Conservation (phyloP, 108 stramenopile species). For the Aurantiochytrium sp. region DNA sequence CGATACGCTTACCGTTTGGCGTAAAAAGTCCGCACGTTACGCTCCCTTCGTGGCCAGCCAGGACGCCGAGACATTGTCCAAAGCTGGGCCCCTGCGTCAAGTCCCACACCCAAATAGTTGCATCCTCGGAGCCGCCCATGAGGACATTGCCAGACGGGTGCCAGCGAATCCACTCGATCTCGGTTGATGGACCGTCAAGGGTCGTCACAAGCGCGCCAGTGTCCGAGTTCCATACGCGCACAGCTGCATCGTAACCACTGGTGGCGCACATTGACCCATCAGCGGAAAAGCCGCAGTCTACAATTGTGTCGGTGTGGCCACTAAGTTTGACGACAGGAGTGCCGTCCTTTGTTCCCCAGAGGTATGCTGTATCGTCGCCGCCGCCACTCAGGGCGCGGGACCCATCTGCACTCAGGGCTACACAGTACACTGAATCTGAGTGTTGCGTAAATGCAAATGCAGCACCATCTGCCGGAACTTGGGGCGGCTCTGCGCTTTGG, state of each 20-base stretch:
- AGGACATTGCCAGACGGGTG: conserved; percentile 84
- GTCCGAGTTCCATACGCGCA: conserved; percentile 65
- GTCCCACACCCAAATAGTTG: conserved; percentile 94
- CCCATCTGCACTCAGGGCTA: conserved; percentile 36
- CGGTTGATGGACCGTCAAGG: conserved; percentile 79
- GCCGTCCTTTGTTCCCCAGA: conserved; percentile 41
- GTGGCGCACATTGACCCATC: conserved; percentile 63
- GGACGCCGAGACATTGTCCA: conserved; percentile 81
- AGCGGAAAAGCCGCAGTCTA: conserved; percentile 60
- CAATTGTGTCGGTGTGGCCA: conserved; percentile 76
- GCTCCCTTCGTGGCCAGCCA: conserved; percentile 82
- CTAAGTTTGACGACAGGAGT: neutral
- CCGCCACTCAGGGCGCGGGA: conserved; percentile 67
- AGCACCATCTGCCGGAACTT: conserved; percentile 12
- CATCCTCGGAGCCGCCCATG: conserved; percentile 79
- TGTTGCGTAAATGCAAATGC: conserved; percentile 24
- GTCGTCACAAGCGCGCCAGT: conserved; percentile 48
- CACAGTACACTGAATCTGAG: conserved; percentile 43
- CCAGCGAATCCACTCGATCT: conserved; percentile 84
- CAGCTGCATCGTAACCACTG: conserved; percentile 73
- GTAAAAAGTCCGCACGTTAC: conserved; percentile 75
- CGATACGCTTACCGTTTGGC: conserved; percentile 72
- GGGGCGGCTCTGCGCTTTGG: neutral
- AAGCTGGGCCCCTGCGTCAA: conserved; percentile 37
- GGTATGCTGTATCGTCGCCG: conserved; percentile 82